Base-by-base conservation (phyloP, 768 basidiomycete species). In the Russula sp. region DNA sequence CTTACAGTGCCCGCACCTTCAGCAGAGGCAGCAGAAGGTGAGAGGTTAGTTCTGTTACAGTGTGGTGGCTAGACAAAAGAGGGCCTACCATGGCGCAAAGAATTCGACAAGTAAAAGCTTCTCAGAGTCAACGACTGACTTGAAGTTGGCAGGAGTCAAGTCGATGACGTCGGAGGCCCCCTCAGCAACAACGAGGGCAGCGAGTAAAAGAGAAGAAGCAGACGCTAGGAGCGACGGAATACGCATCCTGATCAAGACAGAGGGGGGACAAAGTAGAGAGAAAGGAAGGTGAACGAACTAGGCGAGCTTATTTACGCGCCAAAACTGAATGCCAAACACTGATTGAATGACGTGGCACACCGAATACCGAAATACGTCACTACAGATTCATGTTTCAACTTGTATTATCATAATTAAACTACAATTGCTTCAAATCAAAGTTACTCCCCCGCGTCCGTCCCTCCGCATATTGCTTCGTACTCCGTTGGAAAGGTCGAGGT, bases 1-100 rank as follows among this genome's bases (percentile, higher is more conserved):
- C 72, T 96, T 96, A 81, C 95, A 97, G 78, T 97, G 94, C 51
- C 94, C 93, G 73, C 93, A 95, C 90, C 89, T 91, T 57, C 39
- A 49, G 6, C 13, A 54, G 7, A 40, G 16, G 14, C 35, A 50
- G 9, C 6, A 49, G 5, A 27, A 7, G n/a, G n/a, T 44, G 4
- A 42, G 11, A 22, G 10, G 27, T 62, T 45, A 51, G 47, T 16
- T 55, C 16, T 37, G 8, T 11, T 7, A 37, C 16, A 32, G 37
- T n/a, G 34, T 53, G 40, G 54, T n/a, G 34, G 8, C 20, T 0
- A 7, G n/a, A 0, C 34, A 18, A 34, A 53, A 13, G 20, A 18
- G 32, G 34, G 66, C 71, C 10, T 71, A 89, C 89, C 89, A 93
- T 66, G 89, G 91, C 32, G 91, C 91, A 72, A 91, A 96, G 86